Conservation (phyloP, 2,329 filamentous ascomycete genomes). For the Calonectria montana region DNA sequence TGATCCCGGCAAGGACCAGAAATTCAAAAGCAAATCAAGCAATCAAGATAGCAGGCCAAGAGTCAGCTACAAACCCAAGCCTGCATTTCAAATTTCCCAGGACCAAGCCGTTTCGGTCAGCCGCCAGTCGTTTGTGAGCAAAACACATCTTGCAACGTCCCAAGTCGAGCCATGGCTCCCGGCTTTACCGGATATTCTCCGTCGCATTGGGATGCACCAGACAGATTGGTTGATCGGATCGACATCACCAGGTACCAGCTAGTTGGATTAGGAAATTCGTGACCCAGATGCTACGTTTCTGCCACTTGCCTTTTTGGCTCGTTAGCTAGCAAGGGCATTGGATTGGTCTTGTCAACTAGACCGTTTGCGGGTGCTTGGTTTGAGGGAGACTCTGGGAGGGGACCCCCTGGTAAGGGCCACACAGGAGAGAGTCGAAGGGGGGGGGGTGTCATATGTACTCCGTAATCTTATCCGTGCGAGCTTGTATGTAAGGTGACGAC, state of each 20-base stretch:
- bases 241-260: conserved; percentile 23
- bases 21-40: conserved; percentile 1
- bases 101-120: conserved; percentile 11
- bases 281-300: conserved; percentile 17
- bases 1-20: background rate
- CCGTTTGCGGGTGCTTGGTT: conserved; percentile 5
- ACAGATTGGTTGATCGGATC: conserved; percentile 33
- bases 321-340: conserved; percentile 17
- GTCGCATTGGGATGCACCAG: conserved; percentile 17
- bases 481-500: background rate
- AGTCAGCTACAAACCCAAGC: background rate
- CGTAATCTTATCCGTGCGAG: conserved; percentile 6
- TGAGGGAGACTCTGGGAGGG: background rate
- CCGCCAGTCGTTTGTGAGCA: background rate
- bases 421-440: background rate
- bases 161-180: conserved; percentile 15
- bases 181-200: conserved; percentile 21
- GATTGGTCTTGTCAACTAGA: background rate
- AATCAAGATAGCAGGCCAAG: background rate
- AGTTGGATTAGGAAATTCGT: conserved; percentile 26
- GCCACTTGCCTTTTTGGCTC: conserved; percentile 16
- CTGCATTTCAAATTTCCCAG: conserved; percentile 5
- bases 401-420: background rate
- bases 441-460: conserved; percentile 9
- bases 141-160: background rate